Base-by-base conservation (phyloP, 768 basidiomycete species). In the Steccherinum ochraceum region DNA sequence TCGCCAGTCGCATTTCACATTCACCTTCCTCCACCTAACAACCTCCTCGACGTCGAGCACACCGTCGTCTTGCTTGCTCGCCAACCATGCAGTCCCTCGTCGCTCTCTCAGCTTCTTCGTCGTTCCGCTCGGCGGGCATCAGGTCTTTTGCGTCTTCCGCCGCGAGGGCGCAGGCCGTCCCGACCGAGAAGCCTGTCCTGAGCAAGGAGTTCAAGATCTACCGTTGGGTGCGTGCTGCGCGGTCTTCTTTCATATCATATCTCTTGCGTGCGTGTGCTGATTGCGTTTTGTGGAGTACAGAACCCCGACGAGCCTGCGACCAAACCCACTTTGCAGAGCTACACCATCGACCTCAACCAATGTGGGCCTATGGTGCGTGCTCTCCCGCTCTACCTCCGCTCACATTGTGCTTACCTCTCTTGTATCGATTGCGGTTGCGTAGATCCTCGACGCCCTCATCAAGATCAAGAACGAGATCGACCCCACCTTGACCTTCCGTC, bases 391-490 rank as follows among this genome's bases (percentile, higher is more conserved):
- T 27, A 18, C 24, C 42, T 26, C 16, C n/a, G 5, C 5, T 35
- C 2, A 20, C 5, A n/a, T n/a, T n/a, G n/a, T 45, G 27, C 5
- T 41, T 12, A 12, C 40, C n/a, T 35, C 20, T 21, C 1, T 20
- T 13, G 7, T 48, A 40, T 19, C 21, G 4, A 10, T 12, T 42
- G 16, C 48, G 19, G 24, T 48, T n/a, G 21, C 19, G 12, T 51
- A 85, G 85, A 69, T 93, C 48, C 84, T 94, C 50, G 92, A 95
- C 61, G 92, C 90, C 2, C 82, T 94, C 60, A 96, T 97, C 73
- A 97, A 98, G 73, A 97, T 99, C 67, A 99, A 99, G 82, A 97
- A 96, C 69, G 95, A 98, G 68, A 64, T 95, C 24, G 96, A 98
- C 72, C 89, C 95, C 2, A 98, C 95, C 1, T 77, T 99, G 25